A percentile compares a stretch with the other conserved stretches of the same genome.
phyloP scores from a whole-genome alignment of 257 asterid species.

The Solanum corneliomulleri region DNA sequence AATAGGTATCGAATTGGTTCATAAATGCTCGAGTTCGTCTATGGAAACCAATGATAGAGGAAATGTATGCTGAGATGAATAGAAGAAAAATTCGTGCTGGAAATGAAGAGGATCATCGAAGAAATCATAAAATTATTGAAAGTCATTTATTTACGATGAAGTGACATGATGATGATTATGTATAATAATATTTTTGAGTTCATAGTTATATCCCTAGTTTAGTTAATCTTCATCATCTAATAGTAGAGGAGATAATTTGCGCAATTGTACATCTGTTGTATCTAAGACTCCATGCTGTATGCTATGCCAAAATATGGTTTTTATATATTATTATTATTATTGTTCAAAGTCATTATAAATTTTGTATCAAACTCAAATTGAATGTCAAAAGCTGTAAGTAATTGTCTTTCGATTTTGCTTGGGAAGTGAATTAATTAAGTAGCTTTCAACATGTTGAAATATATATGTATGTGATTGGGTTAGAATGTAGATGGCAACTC shows the following conservation, averaged over 20 bases:
- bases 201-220: slow-evolving; percentile 2
- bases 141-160: slow-evolving; percentile 29
- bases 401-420: neutral
- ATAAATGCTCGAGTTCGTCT: slow-evolving; percentile 87
- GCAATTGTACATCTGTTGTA: neutral
- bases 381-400: neutral
- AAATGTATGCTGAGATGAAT: slow-evolving; percentile 83
- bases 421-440: neutral
- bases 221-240: neutral
- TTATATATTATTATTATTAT: neutral
- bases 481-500: neutral
- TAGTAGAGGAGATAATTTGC: neutral
- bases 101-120: slow-evolving; percentile 23
- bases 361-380: neutral
- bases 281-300: neutral
- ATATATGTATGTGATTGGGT: neutral
- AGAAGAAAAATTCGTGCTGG: slow-evolving; percentile 27
- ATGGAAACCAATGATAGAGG: slow-evolving; percentile 97
- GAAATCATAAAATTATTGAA: slow-evolving; percentile 14
- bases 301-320: neutral
- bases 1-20: slow-evolving; percentile 79
- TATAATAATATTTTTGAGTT: neutral
- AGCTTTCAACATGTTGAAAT: neutral
- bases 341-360: too few relatives aligned
- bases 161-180: slow-evolving; percentile 1